Percentiles rank a stretch among this genome's conserved stretches.
phyloP scores from a whole-genome alignment of 140 eudicot species.

The Oenanthe javanica region DNA sequence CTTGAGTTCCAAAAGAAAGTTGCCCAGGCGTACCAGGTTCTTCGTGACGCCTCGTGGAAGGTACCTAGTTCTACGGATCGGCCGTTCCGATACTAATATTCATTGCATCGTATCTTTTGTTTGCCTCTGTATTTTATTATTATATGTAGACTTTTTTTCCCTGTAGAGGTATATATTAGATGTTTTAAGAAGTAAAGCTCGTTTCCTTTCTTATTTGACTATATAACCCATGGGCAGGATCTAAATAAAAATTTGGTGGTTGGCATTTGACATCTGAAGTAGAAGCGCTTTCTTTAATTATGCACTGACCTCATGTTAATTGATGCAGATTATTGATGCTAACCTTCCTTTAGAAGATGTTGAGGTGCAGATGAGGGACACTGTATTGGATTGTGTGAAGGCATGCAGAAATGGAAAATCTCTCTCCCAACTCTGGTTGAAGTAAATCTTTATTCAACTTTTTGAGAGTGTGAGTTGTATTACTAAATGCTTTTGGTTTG shows the following conservation, averaged over 20 bases:
- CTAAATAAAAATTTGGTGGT: background rate
- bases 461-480: background rate
- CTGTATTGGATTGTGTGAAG: slow-evolving; percentile 45
- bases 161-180: background rate
- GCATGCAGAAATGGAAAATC: slow-evolving; percentile 72
- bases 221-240: background rate
- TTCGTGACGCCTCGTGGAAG: slow-evolving; percentile 84
- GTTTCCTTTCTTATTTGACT: background rate
- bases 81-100: background rate
- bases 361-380: slow-evolving; percentile 53
- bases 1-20: slow-evolving; percentile 86
- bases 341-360: slow-evolving; percentile 63
- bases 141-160: background rate
- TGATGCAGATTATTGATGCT: slow-evolving; percentile 64
- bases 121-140: background rate
- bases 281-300: background rate
- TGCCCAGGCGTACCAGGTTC: slow-evolving; percentile 43
- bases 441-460: slow-evolving; percentile 16
- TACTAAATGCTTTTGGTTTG: background rate
- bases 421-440: slow-evolving; percentile 55
- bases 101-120: background rate
- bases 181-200: background rate
- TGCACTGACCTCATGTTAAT: slow-evolving; percentile 5
- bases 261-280: background rate
- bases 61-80: slow-evolving; percentile 21